phyloP scores from a whole-genome alignment of 2,329 filamentous ascomycete genomes.

The Phialocephala sp. region DNA sequence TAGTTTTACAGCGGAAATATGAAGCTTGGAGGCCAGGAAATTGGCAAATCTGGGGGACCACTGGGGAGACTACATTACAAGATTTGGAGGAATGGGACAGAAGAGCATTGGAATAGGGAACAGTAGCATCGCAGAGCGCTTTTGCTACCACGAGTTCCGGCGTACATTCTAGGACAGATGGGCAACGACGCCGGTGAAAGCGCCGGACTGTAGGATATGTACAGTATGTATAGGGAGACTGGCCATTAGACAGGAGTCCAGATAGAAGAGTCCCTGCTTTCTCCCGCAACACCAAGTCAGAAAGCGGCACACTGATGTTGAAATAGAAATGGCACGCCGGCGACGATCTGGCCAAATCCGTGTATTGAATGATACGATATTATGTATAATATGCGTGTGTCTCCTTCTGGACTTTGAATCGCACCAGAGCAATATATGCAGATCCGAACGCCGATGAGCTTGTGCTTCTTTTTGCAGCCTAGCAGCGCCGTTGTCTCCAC shows the following conservation, averaged over 20 bases:
- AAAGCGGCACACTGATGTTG: not conserved
- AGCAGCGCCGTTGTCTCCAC: no score
- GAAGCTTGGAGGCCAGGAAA: constrained; percentile 49
- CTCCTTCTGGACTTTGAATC: no score
- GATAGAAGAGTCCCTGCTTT: constrained; percentile 1
- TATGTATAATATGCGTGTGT: no score
- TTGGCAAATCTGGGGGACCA: constrained; percentile 72
- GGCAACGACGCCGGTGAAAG: not conserved
- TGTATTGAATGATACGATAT: no score
- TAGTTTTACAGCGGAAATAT: constrained; percentile 64
- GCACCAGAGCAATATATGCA: no score
- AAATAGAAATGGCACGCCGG: no score
- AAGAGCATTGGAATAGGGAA: constrained; percentile 10
- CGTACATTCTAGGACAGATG: not conserved
- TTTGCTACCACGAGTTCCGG: no score
- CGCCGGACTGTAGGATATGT: not conserved
- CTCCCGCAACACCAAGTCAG: not conserved
- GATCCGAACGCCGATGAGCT: no score
- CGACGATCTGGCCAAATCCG: no score
- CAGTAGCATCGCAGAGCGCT: no score
- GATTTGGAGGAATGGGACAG: constrained; percentile 33
- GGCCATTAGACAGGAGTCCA: not conserved
- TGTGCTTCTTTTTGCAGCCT: no score
- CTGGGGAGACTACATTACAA: constrained; percentile 56
- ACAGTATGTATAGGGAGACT: not conserved